Evolutionary conservation across 2,329 filamentous ascomycete species (phyloP).

Genomic region (Aspergillus felis): DNA sequence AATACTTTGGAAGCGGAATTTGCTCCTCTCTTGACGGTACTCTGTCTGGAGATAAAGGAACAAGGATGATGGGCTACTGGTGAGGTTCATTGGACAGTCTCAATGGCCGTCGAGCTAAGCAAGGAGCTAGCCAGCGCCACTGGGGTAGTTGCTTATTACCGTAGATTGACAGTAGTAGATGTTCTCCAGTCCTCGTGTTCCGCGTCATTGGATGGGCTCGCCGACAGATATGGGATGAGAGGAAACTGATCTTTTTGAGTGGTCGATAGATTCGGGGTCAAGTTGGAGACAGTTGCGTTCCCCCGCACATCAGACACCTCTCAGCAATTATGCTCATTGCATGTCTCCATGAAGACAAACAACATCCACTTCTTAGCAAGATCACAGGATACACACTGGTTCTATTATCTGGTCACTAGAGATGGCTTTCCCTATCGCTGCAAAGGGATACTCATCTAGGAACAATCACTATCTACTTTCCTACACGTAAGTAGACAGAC

Average conservation of each 20-base stretch:
- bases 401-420: neutral
- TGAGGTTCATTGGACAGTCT: neutral
- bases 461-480: neutral
- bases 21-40: neutral
- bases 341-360: neutral
- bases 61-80: neutral
- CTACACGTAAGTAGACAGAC: neutral
- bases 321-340: neutral
- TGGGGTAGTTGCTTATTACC: neutral
- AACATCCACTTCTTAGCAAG: neutral
- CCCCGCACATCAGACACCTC: neutral
- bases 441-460: neutral
- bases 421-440: too few species aligned
- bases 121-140: neutral
- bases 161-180: neutral
- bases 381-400: neutral
- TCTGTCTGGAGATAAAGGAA: neutral
- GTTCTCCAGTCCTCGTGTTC: neutral
- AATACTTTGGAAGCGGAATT: neutral
- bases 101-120: neutral
- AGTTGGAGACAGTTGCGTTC: neutral
- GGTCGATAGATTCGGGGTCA: neutral
- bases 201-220: neutral
- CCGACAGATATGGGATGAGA: neutral
- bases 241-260: neutral